phyloP scores from a whole-genome alignment of 495 filamentous ascomycete genomes.

The Beverwykella pulmonaria region DNA sequence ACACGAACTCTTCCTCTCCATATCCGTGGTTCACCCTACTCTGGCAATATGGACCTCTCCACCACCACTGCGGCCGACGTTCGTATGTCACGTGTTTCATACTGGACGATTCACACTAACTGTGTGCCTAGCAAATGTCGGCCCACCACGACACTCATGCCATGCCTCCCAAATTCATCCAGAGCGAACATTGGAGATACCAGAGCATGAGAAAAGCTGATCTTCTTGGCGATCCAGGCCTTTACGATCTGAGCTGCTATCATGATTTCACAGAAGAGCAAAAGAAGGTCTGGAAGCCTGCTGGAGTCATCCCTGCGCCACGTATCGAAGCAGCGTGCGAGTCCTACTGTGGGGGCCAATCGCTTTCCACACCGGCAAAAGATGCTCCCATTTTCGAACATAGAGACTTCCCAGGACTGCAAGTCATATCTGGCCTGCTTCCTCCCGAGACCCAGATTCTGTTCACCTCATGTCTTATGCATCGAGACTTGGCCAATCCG shows the following conservation, averaged over 20 bases:
- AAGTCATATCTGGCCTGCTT: constrained; percentile 27
- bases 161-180: constrained; percentile 27
- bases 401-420: constrained; percentile 29
- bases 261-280: constrained; percentile 27
- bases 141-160: constrained; percentile 35
- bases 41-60: constrained; percentile 7
- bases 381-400: constrained; percentile 18
- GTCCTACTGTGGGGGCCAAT: constrained; percentile 4
- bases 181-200: constrained; percentile 32
- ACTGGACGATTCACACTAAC: constrained; percentile 6
- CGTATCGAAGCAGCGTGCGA: constrained; percentile 24
- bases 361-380: background rate
- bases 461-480: constrained; percentile 31
- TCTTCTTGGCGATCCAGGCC: constrained; percentile 12
- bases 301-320: constrained; percentile 12
- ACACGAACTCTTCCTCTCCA: background rate
- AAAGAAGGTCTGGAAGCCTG: constrained; percentile 6
- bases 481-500: constrained; percentile 28
- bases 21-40: background rate
- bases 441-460: constrained; percentile 34
- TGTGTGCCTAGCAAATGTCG: background rate
- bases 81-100: constrained; percentile 17
- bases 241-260: constrained; percentile 21
- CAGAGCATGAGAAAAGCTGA: constrained; percentile 30
- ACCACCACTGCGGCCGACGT: constrained; percentile 9